Evolutionary conservation across 148 eudicot genomes (phyloP).

Genomic region (Camellia japonica): DNA sequence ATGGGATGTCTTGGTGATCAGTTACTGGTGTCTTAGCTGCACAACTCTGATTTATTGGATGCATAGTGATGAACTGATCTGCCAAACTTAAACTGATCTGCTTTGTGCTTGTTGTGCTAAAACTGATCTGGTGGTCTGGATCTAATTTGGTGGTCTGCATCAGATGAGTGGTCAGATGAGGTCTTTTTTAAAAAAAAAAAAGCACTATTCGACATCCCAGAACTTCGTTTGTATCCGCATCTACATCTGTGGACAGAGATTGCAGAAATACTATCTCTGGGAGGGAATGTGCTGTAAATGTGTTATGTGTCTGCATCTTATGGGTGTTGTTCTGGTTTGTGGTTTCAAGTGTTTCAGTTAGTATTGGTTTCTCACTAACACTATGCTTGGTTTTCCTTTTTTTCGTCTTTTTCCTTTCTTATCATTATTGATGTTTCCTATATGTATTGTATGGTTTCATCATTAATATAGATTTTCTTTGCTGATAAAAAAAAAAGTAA

Average conservation of each 20-base stretch:
- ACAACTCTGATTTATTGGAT: neutral
- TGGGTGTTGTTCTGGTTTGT: neutral
- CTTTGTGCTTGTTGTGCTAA: too few relatives aligned
- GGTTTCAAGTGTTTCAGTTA: too few relatives aligned
- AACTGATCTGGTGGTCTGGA: neutral
- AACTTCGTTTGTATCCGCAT: neutral
- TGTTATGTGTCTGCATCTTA: neutral
- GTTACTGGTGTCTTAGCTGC: neutral
- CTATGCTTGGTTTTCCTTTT: neutral
- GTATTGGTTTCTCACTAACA: too few relatives aligned
- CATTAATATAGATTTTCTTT: neutral
- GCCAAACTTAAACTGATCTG: too few relatives aligned
- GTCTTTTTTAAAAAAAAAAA: neutral
- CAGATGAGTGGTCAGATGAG: neutral
- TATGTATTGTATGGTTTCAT: neutral
- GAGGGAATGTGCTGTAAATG: neutral
- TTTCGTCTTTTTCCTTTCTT: neutral
- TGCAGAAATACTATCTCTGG: too few relatives aligned
- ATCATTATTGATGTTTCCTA: neutral
- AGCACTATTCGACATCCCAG: neutral
- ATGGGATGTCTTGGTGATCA: too few relatives aligned
- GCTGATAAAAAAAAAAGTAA: neutral
- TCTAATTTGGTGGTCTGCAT: neutral
- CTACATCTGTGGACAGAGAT: too few relatives aligned
- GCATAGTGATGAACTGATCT: neutral